phyloP scores from a whole-genome alignment of 2,329 filamentous ascomycete species.

The Trichophyton schoenleinii region DNA sequence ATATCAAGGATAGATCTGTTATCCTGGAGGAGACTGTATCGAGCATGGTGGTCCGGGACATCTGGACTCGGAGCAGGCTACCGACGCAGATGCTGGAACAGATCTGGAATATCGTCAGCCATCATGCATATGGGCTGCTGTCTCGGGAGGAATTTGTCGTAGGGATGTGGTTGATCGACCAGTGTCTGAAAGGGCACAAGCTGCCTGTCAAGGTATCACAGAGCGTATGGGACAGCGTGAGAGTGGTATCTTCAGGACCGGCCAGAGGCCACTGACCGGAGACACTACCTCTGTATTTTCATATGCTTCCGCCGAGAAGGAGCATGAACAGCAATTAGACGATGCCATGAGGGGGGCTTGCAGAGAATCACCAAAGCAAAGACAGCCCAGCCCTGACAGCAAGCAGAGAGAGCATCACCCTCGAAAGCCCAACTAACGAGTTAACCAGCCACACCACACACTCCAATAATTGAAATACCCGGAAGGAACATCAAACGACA shows the following conservation, averaged over 20 bases:
- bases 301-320: background rate
- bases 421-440: background rate
- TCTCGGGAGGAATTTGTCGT: constrained; percentile 38
- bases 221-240: constrained; percentile 37
- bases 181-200: constrained; percentile 36
- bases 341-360: background rate
- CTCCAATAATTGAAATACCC: background rate
- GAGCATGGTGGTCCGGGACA: constrained; percentile 37
- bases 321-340: background rate
- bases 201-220: constrained; percentile 34
- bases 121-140: constrained; percentile 26
- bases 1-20: constrained; percentile 15
- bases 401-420: background rate
- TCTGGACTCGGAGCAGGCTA: constrained; percentile 38
- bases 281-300: background rate
- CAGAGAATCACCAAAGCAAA: too few relatives aligned
- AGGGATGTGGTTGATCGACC: constrained; percentile 40
- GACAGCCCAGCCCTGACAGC: background rate
- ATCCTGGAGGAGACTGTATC: constrained; percentile 29
- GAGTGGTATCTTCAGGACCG: background rate
- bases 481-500: background rate
- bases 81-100: constrained; percentile 28
- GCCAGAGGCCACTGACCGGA: background rate
- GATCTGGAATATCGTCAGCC: constrained; percentile 37
- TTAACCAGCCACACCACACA: background rate